Conservation (phyloP, 2,329 filamentous ascomycete genomes). For the Cercospora brassicicola region DNA sequence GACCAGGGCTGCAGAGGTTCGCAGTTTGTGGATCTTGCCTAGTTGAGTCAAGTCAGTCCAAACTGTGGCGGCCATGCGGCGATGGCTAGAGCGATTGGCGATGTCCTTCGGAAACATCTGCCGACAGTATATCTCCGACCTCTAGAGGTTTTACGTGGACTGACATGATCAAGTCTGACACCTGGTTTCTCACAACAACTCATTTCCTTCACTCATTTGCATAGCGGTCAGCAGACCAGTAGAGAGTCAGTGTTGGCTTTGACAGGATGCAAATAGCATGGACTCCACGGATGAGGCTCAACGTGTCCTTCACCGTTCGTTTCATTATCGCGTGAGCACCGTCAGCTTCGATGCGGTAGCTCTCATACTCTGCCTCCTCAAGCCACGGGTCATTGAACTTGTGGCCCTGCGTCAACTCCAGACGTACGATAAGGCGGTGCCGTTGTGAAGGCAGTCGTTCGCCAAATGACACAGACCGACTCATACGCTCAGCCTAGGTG, state of each 20-base stretch:
- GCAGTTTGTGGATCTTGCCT: not conserved
- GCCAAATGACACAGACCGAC: not conserved
- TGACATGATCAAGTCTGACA: not conserved
- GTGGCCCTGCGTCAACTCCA: not conserved
- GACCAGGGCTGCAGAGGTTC: not conserved
- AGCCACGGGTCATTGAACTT: not conserved
- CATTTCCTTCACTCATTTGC: not conserved
- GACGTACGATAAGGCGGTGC: not conserved
- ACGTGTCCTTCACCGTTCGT: not conserved
- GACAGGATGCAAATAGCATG: not conserved
- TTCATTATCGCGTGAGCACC: not conserved
- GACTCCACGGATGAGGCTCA: not conserved
- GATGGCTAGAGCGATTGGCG: not conserved
- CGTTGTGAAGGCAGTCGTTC: conserved; percentile 12
- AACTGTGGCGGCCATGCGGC: not conserved
- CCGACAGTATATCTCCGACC: not conserved
- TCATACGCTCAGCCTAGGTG: conserved; percentile 1
- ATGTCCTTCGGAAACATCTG: not conserved
- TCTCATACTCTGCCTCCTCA: not conserved
- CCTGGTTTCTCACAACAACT: not conserved
- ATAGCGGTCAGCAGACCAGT: not conserved
- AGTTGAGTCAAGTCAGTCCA: not conserved
- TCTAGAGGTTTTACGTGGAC: not conserved
- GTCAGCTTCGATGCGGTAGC: not conserved
- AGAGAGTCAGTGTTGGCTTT: not conserved